Base-by-base conservation (phyloP, 1,284 basidiomycete species). In the Cutaneotrichosporon spelunceum region DNA sequence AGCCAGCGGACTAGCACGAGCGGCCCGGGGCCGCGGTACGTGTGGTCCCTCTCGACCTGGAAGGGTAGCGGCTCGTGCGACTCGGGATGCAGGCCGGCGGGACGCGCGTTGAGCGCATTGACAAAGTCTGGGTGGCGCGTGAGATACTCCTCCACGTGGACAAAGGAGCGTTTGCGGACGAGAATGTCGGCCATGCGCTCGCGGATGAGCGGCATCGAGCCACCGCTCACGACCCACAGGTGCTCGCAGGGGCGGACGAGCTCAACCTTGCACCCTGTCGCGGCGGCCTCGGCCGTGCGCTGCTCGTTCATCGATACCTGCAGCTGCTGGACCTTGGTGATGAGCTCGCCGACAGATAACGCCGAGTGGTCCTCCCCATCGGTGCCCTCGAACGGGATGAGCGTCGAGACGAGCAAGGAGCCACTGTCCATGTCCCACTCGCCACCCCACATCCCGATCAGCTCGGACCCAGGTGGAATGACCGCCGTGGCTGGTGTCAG, bases 401-500 rank as follows among this genome's bases (percentile, higher is more conserved):
- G 73, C 1, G 77, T 79, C 30, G 77, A 75, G 33, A 79, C 72
- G 53, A 79, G 72, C 5, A 79, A 64, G 11, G 77, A 75, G 33
- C 78, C 78, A 33, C 75, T 72, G 73, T 56, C 44, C 68, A 77
- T 76, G 56, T 77, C 72, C 78, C 78, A 79, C 61, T 79, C 77
- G 34, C 78, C 77, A 29, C 77, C 73, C 76, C 77, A 78, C 70
- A 79, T 76, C 10, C 73, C 73, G 27, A 77, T 74, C 23, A 79
- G 67, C 44, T 79, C 78, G 3, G 73, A 77, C 0, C 75, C 77
- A 44, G 73, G 62, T 5, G 78, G 78, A 30, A 79, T 78, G 34
- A 76, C 73, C 6, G 72, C 69, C 44, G 77, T 75, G 13, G 76
- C 76, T 76, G 65, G 14, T 24, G 45, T 58, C 13, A 52, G 55